Conservation (phyloP, 2,329 filamentous ascomycete species). For the Phaeosphaeria sp. region DNA sequence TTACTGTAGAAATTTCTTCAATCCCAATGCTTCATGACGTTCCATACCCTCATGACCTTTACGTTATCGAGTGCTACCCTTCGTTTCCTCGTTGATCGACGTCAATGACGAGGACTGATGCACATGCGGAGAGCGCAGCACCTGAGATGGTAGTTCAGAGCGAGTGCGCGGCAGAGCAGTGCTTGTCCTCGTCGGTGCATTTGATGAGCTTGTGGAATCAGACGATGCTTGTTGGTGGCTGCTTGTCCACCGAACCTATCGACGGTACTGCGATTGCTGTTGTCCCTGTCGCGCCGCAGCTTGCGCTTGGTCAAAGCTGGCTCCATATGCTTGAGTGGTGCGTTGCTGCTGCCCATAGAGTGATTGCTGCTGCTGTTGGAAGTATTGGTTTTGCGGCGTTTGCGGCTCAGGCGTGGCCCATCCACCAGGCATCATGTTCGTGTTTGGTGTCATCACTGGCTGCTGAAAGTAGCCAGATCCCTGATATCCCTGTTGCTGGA, state of each 20-base stretch:
- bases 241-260: slow-evolving; percentile 7
- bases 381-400: slow-evolving; percentile 35
- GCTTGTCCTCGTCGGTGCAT: neutral
- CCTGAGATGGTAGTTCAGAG: neutral
- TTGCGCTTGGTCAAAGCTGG: slow-evolving; percentile 38
- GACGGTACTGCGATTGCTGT: slow-evolving; percentile 31
- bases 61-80: neutral
- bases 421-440: slow-evolving; percentile 32
- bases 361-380: slow-evolving; percentile 17
- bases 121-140: neutral
- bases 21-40: neutral
- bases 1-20: neutral
- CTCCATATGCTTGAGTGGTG: slow-evolving; percentile 38
- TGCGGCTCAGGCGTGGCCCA: slow-evolving; percentile 38
- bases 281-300: slow-evolving; percentile 36
- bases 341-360: slow-evolving; percentile 23
- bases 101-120: neutral
- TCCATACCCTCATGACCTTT: neutral
- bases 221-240: neutral
- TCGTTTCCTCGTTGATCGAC: neutral
- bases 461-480: slow-evolving; percentile 40
- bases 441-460: slow-evolving; percentile 31
- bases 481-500: slow-evolving; percentile 35
- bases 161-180: neutral
- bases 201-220: neutral